Conservation (phyloP, 2,329 filamentous ascomycete genomes). For the Aspergillus arachidicola region DNA sequence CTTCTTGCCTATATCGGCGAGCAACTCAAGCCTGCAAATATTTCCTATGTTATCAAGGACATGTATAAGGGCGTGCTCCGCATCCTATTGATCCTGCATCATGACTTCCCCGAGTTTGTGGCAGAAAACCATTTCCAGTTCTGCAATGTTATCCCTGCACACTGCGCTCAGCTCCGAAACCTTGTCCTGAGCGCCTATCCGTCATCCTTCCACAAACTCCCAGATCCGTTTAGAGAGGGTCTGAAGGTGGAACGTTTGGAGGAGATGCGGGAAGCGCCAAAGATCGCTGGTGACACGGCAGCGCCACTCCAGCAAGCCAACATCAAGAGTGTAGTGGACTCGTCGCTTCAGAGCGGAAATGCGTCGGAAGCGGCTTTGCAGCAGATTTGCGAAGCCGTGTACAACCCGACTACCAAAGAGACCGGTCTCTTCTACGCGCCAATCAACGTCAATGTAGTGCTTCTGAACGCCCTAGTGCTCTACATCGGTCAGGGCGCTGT, state of each 20-base stretch:
- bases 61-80: slow-evolving; percentile 84
- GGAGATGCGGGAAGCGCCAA: slow-evolving; percentile 70
- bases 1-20: slow-evolving; percentile 76
- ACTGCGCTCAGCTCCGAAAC: slow-evolving; percentile 86
- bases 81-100: slow-evolving; percentile 80
- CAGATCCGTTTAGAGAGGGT: slow-evolving; percentile 71
- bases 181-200: slow-evolving; percentile 82
- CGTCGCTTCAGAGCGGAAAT: slow-evolving; percentile 57
- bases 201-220: slow-evolving; percentile 68
- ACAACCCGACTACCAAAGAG: slow-evolving; percentile 58
- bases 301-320: slow-evolving; percentile 50
- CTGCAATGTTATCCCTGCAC: slow-evolving; percentile 76
- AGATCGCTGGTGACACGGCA: slow-evolving; percentile 65
- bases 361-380: slow-evolving; percentile 71
- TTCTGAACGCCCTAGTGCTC: slow-evolving; percentile 81
- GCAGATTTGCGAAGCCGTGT: slow-evolving; percentile 74
- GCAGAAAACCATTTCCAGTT: slow-evolving; percentile 83
- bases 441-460: slow-evolving; percentile 67
- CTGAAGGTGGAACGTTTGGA: slow-evolving; percentile 77
- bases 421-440: slow-evolving; percentile 68
- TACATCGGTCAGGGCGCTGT: slow-evolving; percentile 78
- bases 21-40: slow-evolving; percentile 72
- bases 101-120: slow-evolving; percentile 93
- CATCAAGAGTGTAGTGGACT: slow-evolving; percentile 58
- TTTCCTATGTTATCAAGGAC: slow-evolving; percentile 72